Conservation (phyloP, 306 rosid species). For the Cucurbita moschata region DNA sequence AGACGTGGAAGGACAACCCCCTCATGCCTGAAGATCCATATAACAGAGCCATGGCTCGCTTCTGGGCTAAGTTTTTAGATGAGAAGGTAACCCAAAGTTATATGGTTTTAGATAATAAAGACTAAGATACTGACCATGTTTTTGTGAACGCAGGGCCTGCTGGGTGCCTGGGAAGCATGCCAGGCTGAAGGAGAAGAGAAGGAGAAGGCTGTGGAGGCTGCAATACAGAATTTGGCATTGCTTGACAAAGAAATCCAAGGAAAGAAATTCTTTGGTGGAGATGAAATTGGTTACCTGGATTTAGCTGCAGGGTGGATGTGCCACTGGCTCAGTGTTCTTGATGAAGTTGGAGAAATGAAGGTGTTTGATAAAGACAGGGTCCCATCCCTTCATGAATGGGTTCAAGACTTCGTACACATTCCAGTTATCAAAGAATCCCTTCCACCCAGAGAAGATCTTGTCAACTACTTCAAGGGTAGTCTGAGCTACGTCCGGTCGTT, state of each 20-base stretch:
- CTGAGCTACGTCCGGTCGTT: conserved; percentile 2
- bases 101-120: too few species aligned
- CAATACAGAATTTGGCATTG: conserved; percentile 29
- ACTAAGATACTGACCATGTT: neutral
- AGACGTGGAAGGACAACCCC: conserved; percentile 25
- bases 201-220: conserved; percentile 31
- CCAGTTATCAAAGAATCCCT: conserved; percentile 31
- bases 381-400: conserved; percentile 42
- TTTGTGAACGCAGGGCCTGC: conserved; percentile 21
- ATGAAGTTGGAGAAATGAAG: conserved; percentile 34
- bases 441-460: conserved; percentile 5
- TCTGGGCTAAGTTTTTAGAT: conserved; percentile 12
- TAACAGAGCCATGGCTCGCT: conserved; percentile 1
- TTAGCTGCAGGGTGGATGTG: conserved; percentile 33
- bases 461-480: conserved; percentile 2
- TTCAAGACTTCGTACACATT: conserved; percentile 26
- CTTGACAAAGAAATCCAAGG: conserved; percentile 29
- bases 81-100: conserved; percentile 13
- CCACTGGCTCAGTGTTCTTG: conserved; percentile 30
- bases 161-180: conserved; percentile 36
- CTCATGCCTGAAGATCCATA: conserved; percentile 14
- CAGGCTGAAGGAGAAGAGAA: conserved; percentile 30
- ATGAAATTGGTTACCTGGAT: conserved; percentile 32
- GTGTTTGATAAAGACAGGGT: conserved; percentile 27
- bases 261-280: conserved; percentile 44